Base-by-base conservation (phyloP, 179 eudicot species). In the Silene vulgaris region DNA sequence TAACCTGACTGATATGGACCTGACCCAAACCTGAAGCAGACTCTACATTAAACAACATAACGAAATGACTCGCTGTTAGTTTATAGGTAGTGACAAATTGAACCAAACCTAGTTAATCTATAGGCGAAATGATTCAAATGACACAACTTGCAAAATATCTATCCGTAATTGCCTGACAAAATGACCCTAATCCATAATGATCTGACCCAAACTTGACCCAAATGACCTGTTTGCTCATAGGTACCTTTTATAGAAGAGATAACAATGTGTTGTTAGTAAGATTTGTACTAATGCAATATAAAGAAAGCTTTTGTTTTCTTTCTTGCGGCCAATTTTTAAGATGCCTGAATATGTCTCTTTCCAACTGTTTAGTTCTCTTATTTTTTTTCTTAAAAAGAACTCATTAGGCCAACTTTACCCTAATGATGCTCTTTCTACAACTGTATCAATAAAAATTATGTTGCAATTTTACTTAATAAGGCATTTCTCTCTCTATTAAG, bases 401-500 rank as follows among this genome's bases (percentile, higher is more conserved):
- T 66, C 37, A 66, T 5, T 66, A 14, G 12, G 59, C 17, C 1
- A 52, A 14, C 32, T 66, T 17, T 60, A 17, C 35, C 4, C 35
- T 30, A 30, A 8, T 40, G 48, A 40, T 1, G 0, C 48, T 11
- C 48, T 8, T 40, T 40, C 48, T 40, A 40, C 12, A 0, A 40
- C 48, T 40, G 48, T 52, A 52, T 52, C 17, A 56, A 4, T 56
- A 56, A 4, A n/a, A n/a, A 16, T 11, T 56, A 56, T 56, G 4
- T 4, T 45, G 52, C 19, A 13, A 8, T 56, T 16, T 4, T n/a
- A 56, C 60, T 56, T 56, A n/a, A 56, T 56, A 56, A 56, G 23
- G 2, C 16, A n/a, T 23, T 64, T 75, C 66, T 59, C 45, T 70
- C 67, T 72, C 20, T 17, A 52, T 75, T 45, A 72, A 70, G 29